Percentiles rank a stretch among this genome's conserved stretches.
These are phyloP conservation scores for Scenedesmus sp. DNA, from an alignment of 163 green algal species.

Conservation along the genomic window DNA sequence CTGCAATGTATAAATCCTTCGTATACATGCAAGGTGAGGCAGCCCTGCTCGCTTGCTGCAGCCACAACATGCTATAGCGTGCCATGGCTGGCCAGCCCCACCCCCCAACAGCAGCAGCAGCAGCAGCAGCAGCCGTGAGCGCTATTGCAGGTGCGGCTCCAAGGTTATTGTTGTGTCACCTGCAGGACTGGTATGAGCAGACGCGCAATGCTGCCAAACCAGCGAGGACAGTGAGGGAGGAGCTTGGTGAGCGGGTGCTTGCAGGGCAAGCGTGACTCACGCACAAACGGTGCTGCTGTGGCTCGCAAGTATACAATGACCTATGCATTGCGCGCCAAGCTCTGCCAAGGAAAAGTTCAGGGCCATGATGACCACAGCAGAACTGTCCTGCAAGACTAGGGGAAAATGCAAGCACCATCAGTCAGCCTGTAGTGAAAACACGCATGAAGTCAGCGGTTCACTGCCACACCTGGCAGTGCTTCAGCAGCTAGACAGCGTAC, in stretches of 20 bases:
- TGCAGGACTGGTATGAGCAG: conserved; percentile 22
- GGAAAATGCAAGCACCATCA: no score
- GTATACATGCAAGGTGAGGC: background rate
- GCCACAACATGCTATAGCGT: background rate
- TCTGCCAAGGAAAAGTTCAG: background rate
- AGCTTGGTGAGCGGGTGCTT: conserved; percentile 24
- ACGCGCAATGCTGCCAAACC: conserved; percentile 17
- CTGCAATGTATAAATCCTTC: no score
- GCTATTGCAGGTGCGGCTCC: no score
- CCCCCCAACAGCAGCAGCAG: background rate
- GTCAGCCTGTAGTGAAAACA: background rate
- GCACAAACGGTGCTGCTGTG: background rate
- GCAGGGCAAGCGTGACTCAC: background rate
- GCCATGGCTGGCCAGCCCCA: no score
- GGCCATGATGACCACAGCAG: background rate
- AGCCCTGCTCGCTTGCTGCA: background rate
- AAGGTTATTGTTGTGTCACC: background rate
- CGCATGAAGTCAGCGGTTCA: background rate
- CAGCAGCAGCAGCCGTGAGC: background rate
- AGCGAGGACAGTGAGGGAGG: conserved; percentile 32
- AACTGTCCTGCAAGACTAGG: background rate
- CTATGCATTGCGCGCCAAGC: background rate
- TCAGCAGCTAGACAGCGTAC: background rate
- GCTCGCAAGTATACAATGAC: background rate
- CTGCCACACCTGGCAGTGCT: background rate